A percentile compares a stretch with the other conserved stretches of the same genome.
Conservation (phyloP, 306 rosid genomes). For the Cucumis cinereus region DNA sequence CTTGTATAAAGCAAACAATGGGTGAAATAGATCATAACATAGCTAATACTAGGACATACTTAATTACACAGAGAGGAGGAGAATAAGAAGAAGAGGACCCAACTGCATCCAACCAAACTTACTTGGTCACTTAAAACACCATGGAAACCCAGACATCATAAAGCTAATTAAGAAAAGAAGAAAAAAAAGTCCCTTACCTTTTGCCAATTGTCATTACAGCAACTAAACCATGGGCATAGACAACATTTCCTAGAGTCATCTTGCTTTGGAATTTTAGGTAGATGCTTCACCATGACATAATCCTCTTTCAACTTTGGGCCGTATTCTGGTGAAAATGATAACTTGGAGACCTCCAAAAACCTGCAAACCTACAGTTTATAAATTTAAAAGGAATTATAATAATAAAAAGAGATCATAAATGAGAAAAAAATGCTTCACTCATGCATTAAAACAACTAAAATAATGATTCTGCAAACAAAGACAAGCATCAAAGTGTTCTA, state of each 20-base stretch:
- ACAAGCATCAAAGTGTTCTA: neutral
- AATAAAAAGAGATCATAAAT: conserved; percentile 9
- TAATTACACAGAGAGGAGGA: neutral
- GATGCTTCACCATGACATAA: conserved; percentile 89
- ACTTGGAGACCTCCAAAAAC: conserved; percentile 90
- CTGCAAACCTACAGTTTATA: conserved; percentile 67
- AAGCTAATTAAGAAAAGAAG: conserved; percentile 1
- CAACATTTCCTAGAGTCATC: conserved; percentile 71
- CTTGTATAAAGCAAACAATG: neutral
- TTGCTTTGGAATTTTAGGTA: conserved; percentile 51
- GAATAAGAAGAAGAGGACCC: neutral
- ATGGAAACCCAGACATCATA: neutral
- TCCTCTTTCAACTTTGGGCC: conserved; percentile 96
- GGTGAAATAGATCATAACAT: neutral
- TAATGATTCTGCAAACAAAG: neutral
- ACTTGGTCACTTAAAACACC: neutral
- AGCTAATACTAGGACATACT: neutral
- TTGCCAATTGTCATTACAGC: conserved; percentile 98
- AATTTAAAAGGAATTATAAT: conserved; percentile 13
- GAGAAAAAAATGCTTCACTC: neutral
- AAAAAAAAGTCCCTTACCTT: conserved; percentile 38
- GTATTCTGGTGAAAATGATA: conserved; percentile 90
- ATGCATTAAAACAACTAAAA: neutral
- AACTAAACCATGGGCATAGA: conserved; percentile 50
- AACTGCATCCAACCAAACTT: conserved; percentile 3